These are phyloP conservation scores for Taiozyma sp. DNA, from an alignment of 1,139 yeast species.

Conservation along the genomic window DNA sequence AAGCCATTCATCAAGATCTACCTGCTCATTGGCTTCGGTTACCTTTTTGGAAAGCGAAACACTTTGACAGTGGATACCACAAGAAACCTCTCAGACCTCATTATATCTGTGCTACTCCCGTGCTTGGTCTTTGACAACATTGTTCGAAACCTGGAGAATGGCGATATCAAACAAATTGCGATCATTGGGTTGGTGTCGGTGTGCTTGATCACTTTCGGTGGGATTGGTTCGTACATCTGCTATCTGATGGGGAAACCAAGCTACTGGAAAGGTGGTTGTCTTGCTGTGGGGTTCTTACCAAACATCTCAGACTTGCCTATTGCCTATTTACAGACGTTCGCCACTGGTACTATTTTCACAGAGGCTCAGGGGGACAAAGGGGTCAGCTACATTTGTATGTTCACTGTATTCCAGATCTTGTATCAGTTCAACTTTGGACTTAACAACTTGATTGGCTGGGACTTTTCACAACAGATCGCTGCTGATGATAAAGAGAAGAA, in stretches of 20 bases:
- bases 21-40: constrained; percentile 69
- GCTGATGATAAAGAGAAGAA: constrained; percentile 2
- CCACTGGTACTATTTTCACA: constrained; percentile 56
- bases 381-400: constrained; percentile 78
- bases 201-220: constrained; percentile 9
- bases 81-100: constrained; percentile 61
- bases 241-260: constrained; percentile 46
- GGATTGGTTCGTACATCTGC: constrained; percentile 7
- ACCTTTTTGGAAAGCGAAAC: constrained; percentile 54
- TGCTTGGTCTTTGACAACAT: constrained; percentile 74
- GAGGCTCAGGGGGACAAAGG: constrained; percentile 59
- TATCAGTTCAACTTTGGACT: background rate
- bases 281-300: constrained; percentile 70
- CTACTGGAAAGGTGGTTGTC: constrained; percentile 73
- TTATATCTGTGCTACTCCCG: constrained; percentile 69
- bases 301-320: constrained; percentile 83
- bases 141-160: constrained; percentile 60
- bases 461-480: constrained; percentile 7
- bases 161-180: constrained; percentile 71
- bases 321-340: constrained; percentile 79
- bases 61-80: constrained; percentile 74
- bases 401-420: constrained; percentile 18
- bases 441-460: constrained; percentile 1
- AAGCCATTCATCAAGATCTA: constrained; percentile 88
- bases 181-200: constrained; percentile 34